Base-by-base conservation (phyloP, 805 yeast genomes). In the Yamadazyma ubonensis region DNA sequence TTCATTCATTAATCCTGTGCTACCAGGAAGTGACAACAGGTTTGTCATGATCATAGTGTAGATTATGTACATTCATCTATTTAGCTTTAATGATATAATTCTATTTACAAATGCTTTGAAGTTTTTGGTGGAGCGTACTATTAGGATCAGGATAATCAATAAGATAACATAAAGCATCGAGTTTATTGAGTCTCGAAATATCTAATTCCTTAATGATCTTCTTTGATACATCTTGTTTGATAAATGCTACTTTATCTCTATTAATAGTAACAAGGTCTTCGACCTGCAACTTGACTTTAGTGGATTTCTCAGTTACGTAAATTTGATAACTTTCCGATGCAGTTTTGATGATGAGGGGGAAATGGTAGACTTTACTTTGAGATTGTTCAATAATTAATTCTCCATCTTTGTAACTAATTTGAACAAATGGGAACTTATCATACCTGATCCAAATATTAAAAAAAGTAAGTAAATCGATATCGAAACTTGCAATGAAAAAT, bases 301-400 rank as follows among this genome's bases (percentile, higher is more conserved):
- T 46, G 12, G 32, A 14, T 18, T 46, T 46, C 7, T 46, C 38
- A 8, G 26, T 41, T 11, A 46, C 35, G 9, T 20, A 38, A 12
- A 43, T 18, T 26, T 43, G 45, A 16, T 31, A 41, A 17, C 14
- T 17, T 33, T 52, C 55, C 26, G 42, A 49, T 23, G 44, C 38
- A 2, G 63, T 48, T 34, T 61, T 70, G 26, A 78, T 55, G 3
- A 70, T 57, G 44, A 85, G 55, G 3, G 91, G 90, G 32, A 83
- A 62, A 46, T 80, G 83, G 52, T 66, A 83, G 3, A 83, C 82
- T 29, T 67, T 61, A 49, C 81, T 80, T 53, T 80, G 86, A 26
- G 70, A 48, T 10, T 74, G 78, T 28, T 57, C 66, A 16, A 73
- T 42, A 2, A 21, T 14, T 23, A 54, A 22, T 22, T 49, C 42